Base-by-base conservation (phyloP, 208 protist genomes). In the Acanthamoeba healyi region DNA sequence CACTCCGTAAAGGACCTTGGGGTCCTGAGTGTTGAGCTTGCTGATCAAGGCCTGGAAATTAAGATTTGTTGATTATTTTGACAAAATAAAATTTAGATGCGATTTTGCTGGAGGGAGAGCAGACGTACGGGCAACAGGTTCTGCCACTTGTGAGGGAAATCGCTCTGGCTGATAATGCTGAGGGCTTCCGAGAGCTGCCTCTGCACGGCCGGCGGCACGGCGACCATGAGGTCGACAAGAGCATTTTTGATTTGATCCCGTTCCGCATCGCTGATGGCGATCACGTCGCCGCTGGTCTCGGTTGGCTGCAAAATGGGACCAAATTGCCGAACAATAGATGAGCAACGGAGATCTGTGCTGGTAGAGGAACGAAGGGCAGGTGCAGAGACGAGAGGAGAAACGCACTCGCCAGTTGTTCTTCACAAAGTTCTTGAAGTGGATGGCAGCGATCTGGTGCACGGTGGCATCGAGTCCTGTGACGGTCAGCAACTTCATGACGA, bases 121-220 rank as follows among this genome's bases (percentile, higher is more conserved):
- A n/a, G 38, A 96, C 91, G 22, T 54, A 81, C 49, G 6, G 82
- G 93, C 22, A 99, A 93, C 7, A 98, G 96, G 86, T 96, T 94
- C 7, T 97, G 95, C 98, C 98, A 99, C 38, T 82, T 40, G 3
- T 90, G 77, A 24, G 98, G 98, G 89, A 99, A 99, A 95, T 99
- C 98, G 26, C 96, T 86, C 44, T 97, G 90, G 15, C 97, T 97
- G 79, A 99, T 99, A 42, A 98, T 94, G 49, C 97, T 93, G 63
- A 99, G 97, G 38, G 98, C 96, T 86, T 98, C 98, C 0, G 97
- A 96, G n/a, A 99, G 95, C 93, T 98, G 98, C 77, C 96, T 95
- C 94, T 98, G 98, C 17, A 99, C 88, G 17, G 82, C 91, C 5
- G 92, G 26, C 0, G 97, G 72, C 32, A 96, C 93, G 34, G 36